Base-by-base conservation (phyloP, 2,329 filamentous ascomycete species). In the Blastomyces gilchristii region DNA sequence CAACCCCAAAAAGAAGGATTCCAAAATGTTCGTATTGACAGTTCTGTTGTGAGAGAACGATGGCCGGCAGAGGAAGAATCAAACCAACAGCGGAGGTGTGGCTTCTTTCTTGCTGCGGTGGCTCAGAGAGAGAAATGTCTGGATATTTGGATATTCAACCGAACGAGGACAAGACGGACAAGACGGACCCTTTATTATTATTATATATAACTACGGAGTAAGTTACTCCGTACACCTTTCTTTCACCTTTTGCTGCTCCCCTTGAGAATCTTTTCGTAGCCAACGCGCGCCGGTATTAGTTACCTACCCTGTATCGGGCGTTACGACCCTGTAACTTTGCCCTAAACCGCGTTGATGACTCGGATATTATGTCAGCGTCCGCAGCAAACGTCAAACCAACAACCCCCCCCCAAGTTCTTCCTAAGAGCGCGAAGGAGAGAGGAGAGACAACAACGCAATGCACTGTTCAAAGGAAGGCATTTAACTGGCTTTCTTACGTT, bases 291-390 rank as follows among this genome's bases (percentile, higher is more conserved):
- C 41, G 41, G 57, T 59, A 49, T 34, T 45, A 28, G 3, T 22
- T 22, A 22, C n/a, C n/a, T 22, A 22, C 9, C n/a, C 12, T 11
- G 49, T 50, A 50, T 28, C 3, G 22, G 34, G 18, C 16, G 39
- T 45, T 58, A 58, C 39, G 2, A 18, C 2, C 4, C n/a, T 9
- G 56, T 58, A 58, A 45, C 37, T 59, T 59, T 59, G 16, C 22
- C 22, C 8, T 49, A 49, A 49, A 59, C 49, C 58, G 43, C 57
- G 43, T 59, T 49, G 41, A 59, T 59, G 41, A 59, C 41, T 50
- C 25, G 14, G 43, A 22, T 11, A 2, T 59, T 59, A 47, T 37
- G 41, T 59, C 39, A 41, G 34, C 37, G 5, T 16, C 18, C 57
- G 37, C 31, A n/a, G 39, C 22, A 22, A 18, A 58, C n/a, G 6